Evolutionary conservation across 495 filamentous ascomycete species (phyloP).

Genomic region (Xylaria bambusicola): DNA sequence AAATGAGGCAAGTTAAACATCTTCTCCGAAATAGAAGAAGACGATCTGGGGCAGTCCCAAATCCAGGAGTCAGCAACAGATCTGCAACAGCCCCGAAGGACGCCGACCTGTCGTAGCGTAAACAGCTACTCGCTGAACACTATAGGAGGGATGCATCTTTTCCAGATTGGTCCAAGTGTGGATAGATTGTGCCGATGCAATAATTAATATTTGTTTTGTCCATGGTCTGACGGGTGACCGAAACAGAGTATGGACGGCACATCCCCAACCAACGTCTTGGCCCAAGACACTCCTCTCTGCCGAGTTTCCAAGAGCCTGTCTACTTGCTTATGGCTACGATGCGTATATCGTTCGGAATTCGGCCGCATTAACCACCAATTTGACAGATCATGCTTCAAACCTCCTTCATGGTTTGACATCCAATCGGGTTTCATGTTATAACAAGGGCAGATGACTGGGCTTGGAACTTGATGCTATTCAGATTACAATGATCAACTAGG

Average conservation of each 20-base stretch:
- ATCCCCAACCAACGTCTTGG: background rate
- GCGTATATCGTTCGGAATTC: background rate
- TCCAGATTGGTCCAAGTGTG: conserved; percentile 1
- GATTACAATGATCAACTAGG: too few species aligned
- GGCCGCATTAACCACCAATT: background rate
- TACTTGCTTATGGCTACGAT: conserved; percentile 6
- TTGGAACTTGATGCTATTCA: too few species aligned
- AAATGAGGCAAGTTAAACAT: too few species aligned
- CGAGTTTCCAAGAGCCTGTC: background rate
- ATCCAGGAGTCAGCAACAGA: too few species aligned
- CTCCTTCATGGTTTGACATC: background rate
- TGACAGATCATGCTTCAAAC: background rate
- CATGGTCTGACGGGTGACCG: conserved; percentile 6
- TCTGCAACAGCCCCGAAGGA: too few species aligned
- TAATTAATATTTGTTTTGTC: background rate
- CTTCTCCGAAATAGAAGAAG: too few species aligned
- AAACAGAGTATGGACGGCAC: background rate
- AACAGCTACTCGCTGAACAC: too few species aligned
- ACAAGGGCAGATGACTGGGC: too few species aligned
- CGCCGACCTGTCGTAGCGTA: too few species aligned
- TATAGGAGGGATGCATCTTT: too few species aligned
- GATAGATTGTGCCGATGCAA: background rate
- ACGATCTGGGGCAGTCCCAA: too few species aligned
- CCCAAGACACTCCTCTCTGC: background rate
- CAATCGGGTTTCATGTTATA: background rate